A percentile compares a stretch with the other conserved stretches of the same genome.
These are phyloP conservation scores for Fusarium circinatum DNA, from an alignment of 2,329 filamentous ascomycete genomes.

Conservation along the genomic window DNA sequence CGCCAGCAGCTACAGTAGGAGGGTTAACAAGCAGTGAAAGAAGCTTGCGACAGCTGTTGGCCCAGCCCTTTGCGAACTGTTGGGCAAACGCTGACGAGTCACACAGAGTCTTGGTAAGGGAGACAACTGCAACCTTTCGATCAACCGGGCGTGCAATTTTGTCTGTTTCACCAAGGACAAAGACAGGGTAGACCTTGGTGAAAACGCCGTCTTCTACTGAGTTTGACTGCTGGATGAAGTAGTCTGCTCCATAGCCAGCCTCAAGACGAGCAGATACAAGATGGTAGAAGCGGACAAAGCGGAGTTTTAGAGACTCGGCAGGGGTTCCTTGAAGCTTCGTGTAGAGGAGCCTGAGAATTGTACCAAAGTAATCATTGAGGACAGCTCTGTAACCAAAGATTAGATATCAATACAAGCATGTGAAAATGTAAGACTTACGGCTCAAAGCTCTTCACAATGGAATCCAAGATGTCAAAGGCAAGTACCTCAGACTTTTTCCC, in stretches of 20 bases:
- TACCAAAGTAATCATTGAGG: slow-evolving; percentile 80
- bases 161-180: slow-evolving; percentile 89
- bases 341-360: slow-evolving; percentile 85
- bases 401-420: slow-evolving; percentile 21
- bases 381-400: slow-evolving; percentile 58
- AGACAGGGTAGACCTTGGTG: slow-evolving; percentile 82
- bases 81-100: slow-evolving; percentile 86
- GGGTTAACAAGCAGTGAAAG: slow-evolving; percentile 91
- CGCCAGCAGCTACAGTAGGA: slow-evolving; percentile 71
- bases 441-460: slow-evolving; percentile 77
- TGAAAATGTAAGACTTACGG: slow-evolving; percentile 61
- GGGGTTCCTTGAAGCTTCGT: slow-evolving; percentile 75
- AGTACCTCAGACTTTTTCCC: slow-evolving; percentile 86
- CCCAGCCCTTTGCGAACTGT: slow-evolving; percentile 90
- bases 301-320: slow-evolving; percentile 83
- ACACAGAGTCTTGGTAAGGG: slow-evolving; percentile 89
- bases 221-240: slow-evolving; percentile 88
- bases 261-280: slow-evolving; percentile 83
- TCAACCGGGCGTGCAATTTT: slow-evolving; percentile 89
- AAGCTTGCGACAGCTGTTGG: slow-evolving; percentile 87
- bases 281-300: slow-evolving; percentile 95
- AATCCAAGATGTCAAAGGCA: slow-evolving; percentile 90
- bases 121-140: slow-evolving; percentile 92
- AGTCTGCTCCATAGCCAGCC: slow-evolving; percentile 88
- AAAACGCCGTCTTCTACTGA: slow-evolving; percentile 83